Evolutionary conservation across 2,329 filamentous ascomycete genomes (phyloP).

Genomic region (Golovinomyces cichoracearum): DNA sequence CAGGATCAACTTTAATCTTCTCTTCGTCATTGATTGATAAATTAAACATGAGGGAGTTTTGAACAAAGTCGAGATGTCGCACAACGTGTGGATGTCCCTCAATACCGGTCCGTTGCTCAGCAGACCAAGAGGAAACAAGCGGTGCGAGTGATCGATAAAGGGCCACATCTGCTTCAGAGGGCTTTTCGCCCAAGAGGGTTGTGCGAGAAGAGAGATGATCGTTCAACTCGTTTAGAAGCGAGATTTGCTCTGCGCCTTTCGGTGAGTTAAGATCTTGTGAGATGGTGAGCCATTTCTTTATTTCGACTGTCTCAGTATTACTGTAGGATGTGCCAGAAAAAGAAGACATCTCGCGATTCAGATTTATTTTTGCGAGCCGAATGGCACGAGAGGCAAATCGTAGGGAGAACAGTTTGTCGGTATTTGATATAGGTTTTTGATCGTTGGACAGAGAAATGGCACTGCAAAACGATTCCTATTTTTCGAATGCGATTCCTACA

Average conservation of each 20-base stretch:
- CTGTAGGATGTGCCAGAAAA: slow-evolving; percentile 46
- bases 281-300: slow-evolving; percentile 68
- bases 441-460: too few species aligned
- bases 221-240: slow-evolving; percentile 58
- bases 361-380: slow-evolving; percentile 15
- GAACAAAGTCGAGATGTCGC: slow-evolving; percentile 77
- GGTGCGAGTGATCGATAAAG: slow-evolving; percentile 58
- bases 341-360: slow-evolving; percentile 32
- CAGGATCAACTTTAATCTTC: slow-evolving; percentile 53
- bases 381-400: slow-evolving; percentile 10
- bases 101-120: slow-evolving; percentile 73
- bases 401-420: slow-evolving; percentile 14
- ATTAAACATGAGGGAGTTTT: slow-evolving; percentile 56
- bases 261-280: slow-evolving; percentile 40
- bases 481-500: too few species aligned
- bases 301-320: slow-evolving; percentile 57
- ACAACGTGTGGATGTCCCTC: slow-evolving; percentile 76
- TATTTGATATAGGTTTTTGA: too few species aligned
- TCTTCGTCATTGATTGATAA: slow-evolving; percentile 43
- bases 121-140: slow-evolving; percentile 49
- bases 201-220: slow-evolving; percentile 67
- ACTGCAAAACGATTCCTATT: too few species aligned
- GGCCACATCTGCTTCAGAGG: slow-evolving; percentile 63
- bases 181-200: slow-evolving; percentile 70
- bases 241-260: slow-evolving; percentile 28